Percentiles rank a stretch among this genome's conserved stretches.
phyloP scores from a whole-genome alignment of 495 filamentous ascomycete genomes.

The Hyaloscypha variabilis region DNA sequence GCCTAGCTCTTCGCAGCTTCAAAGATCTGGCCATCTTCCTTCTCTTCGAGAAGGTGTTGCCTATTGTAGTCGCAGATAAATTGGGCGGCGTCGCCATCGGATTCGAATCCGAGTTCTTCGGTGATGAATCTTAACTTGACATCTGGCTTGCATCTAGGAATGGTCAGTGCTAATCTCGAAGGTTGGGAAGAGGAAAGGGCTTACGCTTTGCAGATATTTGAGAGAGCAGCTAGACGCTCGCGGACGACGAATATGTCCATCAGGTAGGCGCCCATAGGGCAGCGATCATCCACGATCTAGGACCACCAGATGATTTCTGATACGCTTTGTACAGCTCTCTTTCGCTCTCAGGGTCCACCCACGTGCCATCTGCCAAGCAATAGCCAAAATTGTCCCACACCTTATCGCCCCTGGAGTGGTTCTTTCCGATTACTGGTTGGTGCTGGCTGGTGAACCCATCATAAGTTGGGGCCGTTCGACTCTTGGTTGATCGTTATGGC shows the following conservation, averaged over 20 bases:
- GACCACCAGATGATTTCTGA: background rate
- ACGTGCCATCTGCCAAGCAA: constrained; percentile 19
- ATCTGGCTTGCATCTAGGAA: constrained; percentile 81
- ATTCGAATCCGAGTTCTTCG: constrained; percentile 94
- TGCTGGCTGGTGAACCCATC: constrained; percentile 9
- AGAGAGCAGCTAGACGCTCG: constrained; percentile 87
- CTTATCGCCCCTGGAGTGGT: constrained; percentile 25
- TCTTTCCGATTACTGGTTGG: constrained; percentile 3
- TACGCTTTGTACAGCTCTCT: constrained; percentile 21
- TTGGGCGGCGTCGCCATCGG: constrained; percentile 83
- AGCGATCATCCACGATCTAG: no score
- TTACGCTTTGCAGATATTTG: constrained; percentile 92
- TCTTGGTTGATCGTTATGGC: background rate
- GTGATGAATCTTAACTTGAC: constrained; percentile 89
- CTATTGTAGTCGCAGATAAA: constrained; percentile 82
- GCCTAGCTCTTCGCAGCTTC: constrained; percentile 70
- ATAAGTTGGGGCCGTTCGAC: background rate
- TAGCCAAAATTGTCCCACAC: constrained; percentile 30
- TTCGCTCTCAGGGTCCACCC: constrained; percentile 31
- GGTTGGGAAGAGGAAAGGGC: constrained; percentile 40
- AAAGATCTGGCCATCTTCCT: constrained; percentile 67
- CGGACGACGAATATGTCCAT: constrained; percentile 98
- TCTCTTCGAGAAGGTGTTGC: constrained; percentile 77
- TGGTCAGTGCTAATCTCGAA: background rate
- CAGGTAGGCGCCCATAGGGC: constrained; percentile 96